phyloP scores from a whole-genome alignment of 192 early-diverging fungal genomes.

The Rhizophagus prolifer region DNA sequence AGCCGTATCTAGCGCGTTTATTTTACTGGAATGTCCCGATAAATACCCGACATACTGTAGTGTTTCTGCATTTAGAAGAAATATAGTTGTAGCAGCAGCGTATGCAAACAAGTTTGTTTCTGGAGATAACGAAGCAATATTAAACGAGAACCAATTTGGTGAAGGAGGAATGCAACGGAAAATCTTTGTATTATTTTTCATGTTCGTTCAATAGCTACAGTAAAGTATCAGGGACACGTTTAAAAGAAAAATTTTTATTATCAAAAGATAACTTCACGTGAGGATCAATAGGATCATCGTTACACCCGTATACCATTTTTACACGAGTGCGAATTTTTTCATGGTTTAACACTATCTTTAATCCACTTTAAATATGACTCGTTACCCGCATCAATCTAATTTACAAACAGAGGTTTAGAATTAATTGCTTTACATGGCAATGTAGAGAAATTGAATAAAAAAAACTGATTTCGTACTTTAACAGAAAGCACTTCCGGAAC shows the following conservation, averaged over 20 bases:
- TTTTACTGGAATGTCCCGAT: background rate
- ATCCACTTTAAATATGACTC: background rate
- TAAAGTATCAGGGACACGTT: too few relatives aligned
- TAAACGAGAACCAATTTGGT: constrained; percentile 24
- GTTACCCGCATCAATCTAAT: background rate
- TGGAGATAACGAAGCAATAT: constrained; percentile 10
- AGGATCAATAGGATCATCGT: too few relatives aligned
- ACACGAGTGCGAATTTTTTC: too few relatives aligned
- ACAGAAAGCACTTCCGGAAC: constrained; percentile 17
- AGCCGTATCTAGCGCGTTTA: constrained; percentile 10
- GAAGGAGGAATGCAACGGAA: constrained; percentile 18
- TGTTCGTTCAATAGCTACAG: background rate
- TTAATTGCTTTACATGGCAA: background rate
- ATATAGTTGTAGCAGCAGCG: constrained; percentile 2
- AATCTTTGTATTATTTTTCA: background rate
- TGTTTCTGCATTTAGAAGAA: constrained; percentile 17
- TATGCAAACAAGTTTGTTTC: constrained; percentile 9
- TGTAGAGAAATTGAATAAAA: background rate
- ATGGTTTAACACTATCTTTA: too few relatives aligned
- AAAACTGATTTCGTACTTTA: background rate
- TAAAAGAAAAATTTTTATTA: too few relatives aligned
- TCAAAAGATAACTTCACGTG: too few relatives aligned
- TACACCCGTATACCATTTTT: too few relatives aligned
- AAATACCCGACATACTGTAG: constrained; percentile 18
- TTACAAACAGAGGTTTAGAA: background rate